A percentile compares a stretch with the other conserved stretches of the same genome.
phyloP scores from a whole-genome alignment of 345 rosid genomes.

The Eucalyptus camaldulensis region DNA sequence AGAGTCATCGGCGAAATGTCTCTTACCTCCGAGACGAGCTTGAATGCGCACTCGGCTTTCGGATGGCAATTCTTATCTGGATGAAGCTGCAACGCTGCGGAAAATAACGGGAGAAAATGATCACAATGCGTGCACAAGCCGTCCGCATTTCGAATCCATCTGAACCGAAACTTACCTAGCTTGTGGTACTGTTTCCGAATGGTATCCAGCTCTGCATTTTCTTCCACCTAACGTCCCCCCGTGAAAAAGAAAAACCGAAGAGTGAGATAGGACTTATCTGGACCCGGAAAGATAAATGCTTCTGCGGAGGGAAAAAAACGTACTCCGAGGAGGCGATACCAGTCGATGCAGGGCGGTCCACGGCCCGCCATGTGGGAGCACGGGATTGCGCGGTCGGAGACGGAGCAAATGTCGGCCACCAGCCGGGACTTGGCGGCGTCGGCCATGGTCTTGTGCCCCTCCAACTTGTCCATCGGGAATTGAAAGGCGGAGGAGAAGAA shows the following conservation, averaged over 20 bases:
- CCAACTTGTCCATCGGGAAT: neutral
- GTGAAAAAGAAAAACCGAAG: neutral
- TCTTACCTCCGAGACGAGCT: conserved; percentile 80
- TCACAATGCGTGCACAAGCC: neutral
- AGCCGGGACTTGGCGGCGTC: neutral
- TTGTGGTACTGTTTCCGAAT: conserved; percentile 60
- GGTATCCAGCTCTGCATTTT: conserved; percentile 44
- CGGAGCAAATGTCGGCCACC: neutral
- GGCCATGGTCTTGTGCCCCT: neutral
- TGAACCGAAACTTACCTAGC: conserved; percentile 35
- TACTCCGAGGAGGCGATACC: neutral
- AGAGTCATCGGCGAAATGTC: neutral
- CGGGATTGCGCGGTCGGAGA: neutral
- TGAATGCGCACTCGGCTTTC: conserved; percentile 81
- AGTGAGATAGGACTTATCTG: neutral
- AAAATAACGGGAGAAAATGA: neutral
- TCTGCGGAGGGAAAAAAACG: neutral
- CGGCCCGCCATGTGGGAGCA: neutral
- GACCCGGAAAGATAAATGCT: neutral
- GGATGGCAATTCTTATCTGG: conserved; percentile 92
- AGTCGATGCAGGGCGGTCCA: neutral
- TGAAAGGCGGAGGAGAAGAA: neutral
- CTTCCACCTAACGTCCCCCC: conserved; percentile 49
- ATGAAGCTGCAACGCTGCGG: conserved; percentile 80
- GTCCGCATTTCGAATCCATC: neutral